Evolutionary conservation across 495 filamentous ascomycete species (phyloP), one percentile per base, ranked within the genome.

Genomic region (Podospora sp.): DNA sequence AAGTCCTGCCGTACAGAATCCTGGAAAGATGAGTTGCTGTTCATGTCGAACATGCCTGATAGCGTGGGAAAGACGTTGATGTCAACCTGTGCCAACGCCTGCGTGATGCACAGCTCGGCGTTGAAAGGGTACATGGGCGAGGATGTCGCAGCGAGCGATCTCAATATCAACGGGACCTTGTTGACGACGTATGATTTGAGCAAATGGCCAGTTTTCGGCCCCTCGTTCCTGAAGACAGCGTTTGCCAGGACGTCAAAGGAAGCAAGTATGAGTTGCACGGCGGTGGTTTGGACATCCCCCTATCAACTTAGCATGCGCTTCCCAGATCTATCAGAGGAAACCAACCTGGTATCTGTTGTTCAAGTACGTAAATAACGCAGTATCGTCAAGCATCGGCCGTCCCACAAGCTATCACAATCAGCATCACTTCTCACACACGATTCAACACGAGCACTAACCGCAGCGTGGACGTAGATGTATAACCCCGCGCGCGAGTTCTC

Each of bases 121-220:
- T 89, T 87, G 50, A 93, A 79, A 0, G 88, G 85, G 77, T 91
- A 92, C 72, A 82, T 79, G 55, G 66, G 14, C 56, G 73, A 70
- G 1, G 81, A 82, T 22, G 79, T 81, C 36, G 79, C 72, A 1
- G 81, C 81, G 63, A 96, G 85, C 26, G 87, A 85, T 11, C 84
- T 81, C 11, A 99, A 82, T 22, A 97, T 88, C 6, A 90, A 72
- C 0, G 96, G 95, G 3, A 98, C 80, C 75, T 97, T 97, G 81
- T 99, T 98, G 65, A 95, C 90, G 4, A 98, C 83, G 72, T 95
- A 99, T 12, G 93, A 95, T 55, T 93, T 89, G 65, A 97, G 86
- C n/a, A 94, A 73, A 63, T 92, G 90, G 69, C 91, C 90, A 1
- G 85, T 87, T 62, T 90, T 86, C 16, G 81, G 77, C 6, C 89